Base-by-base conservation (phyloP, 2,329 filamentous ascomycete genomes). In the Metarhizium robertsii region DNA sequence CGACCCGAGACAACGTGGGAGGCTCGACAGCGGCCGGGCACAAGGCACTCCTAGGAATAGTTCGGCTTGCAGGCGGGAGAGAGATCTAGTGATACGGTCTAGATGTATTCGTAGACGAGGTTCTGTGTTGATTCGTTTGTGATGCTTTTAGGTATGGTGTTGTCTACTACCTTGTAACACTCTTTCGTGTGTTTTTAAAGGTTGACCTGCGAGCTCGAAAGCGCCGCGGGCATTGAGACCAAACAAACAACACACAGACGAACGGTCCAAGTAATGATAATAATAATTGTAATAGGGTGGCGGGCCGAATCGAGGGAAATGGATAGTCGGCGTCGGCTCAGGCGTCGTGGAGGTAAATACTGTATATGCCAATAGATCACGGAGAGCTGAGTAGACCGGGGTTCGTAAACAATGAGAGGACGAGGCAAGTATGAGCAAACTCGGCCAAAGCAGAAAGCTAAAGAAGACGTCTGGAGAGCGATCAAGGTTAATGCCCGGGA, bases 301-400 rank as follows among this genome's bases (percentile, higher is more conserved):
- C 34, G 18, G 38, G 16, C 10, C 10, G 20, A n/a, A 51, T 13
- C 16, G 42, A 40, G 43, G 32, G 38, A 36, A 6, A 45, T 29
- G n/a, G 29, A 14, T 25, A 20, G 18, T 13, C n/a, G 48, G 46
- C 30, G n/a, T 32, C 14, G 6, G 47, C 30, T 40, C 49, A 47
- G 52, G 45, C 46, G 32, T 40, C 30, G 45, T 46, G 55, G 52
- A 54, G 32, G 38, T 18, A n/a, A 40, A n/a, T 43, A 18, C 32
- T 42, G 25, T 52, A 52, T 38, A 47, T 56, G 55, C 40, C 20
- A 51, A 46, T 49, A 50, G 50, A 54, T 56, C 40, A 55, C 46
- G 47, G 29, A 49, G 18, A 29, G 52, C n/a, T 30, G 46, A 47
- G 50, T 20, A 42, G 29, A 34, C 36, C 47, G 16, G 20, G 25